A percentile compares a stretch with the other conserved stretches of the same genome.
Conservation (phyloP, 768 basidiomycete genomes). For the Suillus americanus region DNA sequence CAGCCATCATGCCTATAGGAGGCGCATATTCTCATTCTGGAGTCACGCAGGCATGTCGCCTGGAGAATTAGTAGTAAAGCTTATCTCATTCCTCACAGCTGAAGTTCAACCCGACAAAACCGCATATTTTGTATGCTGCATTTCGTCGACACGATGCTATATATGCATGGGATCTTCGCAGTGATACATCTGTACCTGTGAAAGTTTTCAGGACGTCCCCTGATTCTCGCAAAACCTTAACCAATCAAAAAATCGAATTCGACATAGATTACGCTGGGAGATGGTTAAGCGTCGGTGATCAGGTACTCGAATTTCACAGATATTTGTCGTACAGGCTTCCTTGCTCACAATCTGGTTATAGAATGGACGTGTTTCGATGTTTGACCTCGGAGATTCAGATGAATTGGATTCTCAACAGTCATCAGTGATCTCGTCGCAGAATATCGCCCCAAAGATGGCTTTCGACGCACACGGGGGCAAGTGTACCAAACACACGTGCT, state of each 20-base stretch:
- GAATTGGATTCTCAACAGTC: not conserved
- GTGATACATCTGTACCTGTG: conserved; percentile 45
- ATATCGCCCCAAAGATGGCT: conserved; percentile 29
- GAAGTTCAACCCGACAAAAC: conserved; percentile 71
- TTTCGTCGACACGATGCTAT: conserved; percentile 63
- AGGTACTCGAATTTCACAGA: conserved; percentile 39
- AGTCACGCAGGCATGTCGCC: not conserved
- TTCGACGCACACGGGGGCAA: conserved; percentile 61
- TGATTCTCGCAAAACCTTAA: conserved; percentile 22
- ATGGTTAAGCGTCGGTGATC: conserved; percentile 65
- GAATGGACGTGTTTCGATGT: conserved; percentile 61
- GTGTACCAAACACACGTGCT: conserved; percentile 9
- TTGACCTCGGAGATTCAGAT: conserved; percentile 41
- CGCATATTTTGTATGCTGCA: conserved; percentile 75
- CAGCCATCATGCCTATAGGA: conserved; percentile 62
- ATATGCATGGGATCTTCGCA: conserved; percentile 79
- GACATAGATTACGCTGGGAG: conserved; percentile 71
- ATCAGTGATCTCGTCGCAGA: conserved; percentile 11
- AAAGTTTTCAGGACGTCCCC: conserved; percentile 28
- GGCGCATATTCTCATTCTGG: conserved; percentile 36
- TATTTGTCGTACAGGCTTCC: not conserved
- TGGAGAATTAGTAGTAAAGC: not conserved
- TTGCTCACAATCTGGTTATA: conserved; percentile 24
- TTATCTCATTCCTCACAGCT: conserved; percentile 43
- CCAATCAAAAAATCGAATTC: conserved; percentile 81